A percentile compares a stretch with the other conserved stretches of the same genome.
Conservation (phyloP, 805 yeast species). For the Wickerhamiella dianesei region DNA sequence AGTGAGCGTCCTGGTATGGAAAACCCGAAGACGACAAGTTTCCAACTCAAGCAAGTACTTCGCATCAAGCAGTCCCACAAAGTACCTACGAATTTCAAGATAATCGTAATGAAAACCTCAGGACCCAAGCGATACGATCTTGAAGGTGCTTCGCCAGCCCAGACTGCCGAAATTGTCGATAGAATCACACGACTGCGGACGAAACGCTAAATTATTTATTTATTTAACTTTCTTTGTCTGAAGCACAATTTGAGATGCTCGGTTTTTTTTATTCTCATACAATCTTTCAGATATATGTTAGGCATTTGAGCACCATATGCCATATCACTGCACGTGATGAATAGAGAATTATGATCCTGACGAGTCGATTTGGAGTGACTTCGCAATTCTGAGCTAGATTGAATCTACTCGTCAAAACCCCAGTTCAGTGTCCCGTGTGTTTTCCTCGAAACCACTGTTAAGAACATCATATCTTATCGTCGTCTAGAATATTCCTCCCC, state of each 20-base stretch:
- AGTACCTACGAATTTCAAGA: constrained; percentile 66
- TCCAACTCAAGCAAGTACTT: constrained; percentile 66
- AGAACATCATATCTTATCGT: not conserved
- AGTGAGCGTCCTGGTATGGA: constrained; percentile 67
- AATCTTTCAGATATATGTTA: not conserved
- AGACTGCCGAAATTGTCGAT: constrained; percentile 64
- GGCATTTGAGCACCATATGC: too few relatives aligned
- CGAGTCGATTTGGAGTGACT: too few relatives aligned
- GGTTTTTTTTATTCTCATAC: too few relatives aligned
- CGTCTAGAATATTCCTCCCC: not conserved
- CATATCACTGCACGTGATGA: too few relatives aligned
- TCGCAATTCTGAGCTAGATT: too few relatives aligned
- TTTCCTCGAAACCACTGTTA: not conserved
- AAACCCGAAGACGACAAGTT: constrained; percentile 65
- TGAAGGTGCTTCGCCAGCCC: constrained; percentile 51
- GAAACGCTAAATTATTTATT: not conserved
- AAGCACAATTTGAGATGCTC: not conserved
- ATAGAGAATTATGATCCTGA: too few relatives aligned
- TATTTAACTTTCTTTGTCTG: not conserved
- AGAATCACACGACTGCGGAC: constrained; percentile 31
- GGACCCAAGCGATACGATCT: constrained; percentile 75
- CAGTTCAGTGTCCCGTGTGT: too few relatives aligned
- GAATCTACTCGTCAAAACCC: too few relatives aligned
- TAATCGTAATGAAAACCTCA: constrained; percentile 53
- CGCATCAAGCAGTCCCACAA: constrained; percentile 65